Evolutionary conservation across 345 rosid species (phyloP).

Genomic region (Limnanthes douglasii): DNA sequence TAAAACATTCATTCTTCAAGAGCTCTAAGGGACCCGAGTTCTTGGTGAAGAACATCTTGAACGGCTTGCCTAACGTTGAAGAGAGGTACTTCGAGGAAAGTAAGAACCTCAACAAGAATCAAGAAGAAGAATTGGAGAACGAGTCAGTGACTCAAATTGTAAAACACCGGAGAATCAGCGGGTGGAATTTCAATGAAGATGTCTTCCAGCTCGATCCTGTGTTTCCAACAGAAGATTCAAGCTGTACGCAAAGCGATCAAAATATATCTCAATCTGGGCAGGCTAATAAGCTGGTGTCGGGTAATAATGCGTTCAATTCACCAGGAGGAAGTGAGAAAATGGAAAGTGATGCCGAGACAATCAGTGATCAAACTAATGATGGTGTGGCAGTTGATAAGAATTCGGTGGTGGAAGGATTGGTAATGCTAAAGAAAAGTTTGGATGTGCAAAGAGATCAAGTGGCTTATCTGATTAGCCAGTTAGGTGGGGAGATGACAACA

Average conservation of each 20-base stretch:
- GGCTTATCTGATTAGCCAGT: slow-evolving; percentile 21
- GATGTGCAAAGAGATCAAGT: slow-evolving; percentile 52
- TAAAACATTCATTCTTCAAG: slow-evolving; percentile 62
- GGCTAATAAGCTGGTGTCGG: slow-evolving; percentile 2
- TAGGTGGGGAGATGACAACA: slow-evolving; percentile 30
- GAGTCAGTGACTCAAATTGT: slow-evolving; percentile 6
- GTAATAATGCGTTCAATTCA: too few relatives aligned
- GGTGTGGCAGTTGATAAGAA: slow-evolving; percentile 13
- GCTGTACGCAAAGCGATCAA: slow-evolving; percentile 2
- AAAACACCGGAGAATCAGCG: slow-evolving; percentile 72
- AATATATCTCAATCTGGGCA: neutral
- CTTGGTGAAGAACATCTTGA: slow-evolving; percentile 40
- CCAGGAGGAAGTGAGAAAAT: neutral
- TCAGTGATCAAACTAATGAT: slow-evolving; percentile 5
- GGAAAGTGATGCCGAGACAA: slow-evolving; percentile 1
- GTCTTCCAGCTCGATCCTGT: slow-evolving; percentile 63
- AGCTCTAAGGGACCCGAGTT: slow-evolving; percentile 48
- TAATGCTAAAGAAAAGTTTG: slow-evolving; percentile 38
- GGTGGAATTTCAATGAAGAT: slow-evolving; percentile 79
- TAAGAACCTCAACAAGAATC: slow-evolving; percentile 6
- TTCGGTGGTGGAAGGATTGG: slow-evolving; percentile 25
- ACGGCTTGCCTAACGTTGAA: slow-evolving; percentile 55
- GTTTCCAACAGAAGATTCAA: slow-evolving; percentile 30
- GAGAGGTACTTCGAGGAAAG: slow-evolving; percentile 33
- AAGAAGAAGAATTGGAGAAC: slow-evolving; percentile 14